These are phyloP conservation scores for Eragrostis curvula DNA, from an alignment of 176 grass and related monocot genomes.

Conservation along the genomic window DNA sequence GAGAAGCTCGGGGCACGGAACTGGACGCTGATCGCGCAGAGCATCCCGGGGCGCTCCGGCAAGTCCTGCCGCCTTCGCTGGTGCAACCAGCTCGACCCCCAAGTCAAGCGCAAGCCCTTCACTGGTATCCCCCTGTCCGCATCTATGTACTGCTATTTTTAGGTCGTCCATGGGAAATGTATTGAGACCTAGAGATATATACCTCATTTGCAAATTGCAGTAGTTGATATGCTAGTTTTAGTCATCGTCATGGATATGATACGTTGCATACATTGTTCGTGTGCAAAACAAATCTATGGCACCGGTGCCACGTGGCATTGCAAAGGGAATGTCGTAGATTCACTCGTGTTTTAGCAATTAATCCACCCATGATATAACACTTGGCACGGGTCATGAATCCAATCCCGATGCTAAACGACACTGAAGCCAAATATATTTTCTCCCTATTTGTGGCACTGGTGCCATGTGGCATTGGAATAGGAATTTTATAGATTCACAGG, in stretches of 20 bases:
- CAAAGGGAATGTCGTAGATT: background rate
- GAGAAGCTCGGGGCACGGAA: conserved; percentile 75
- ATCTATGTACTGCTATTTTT: conserved; percentile 9
- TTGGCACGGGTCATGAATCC: background rate
- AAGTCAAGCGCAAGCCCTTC: conserved; percentile 96
- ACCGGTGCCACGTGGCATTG: background rate
- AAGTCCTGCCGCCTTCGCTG: conserved; percentile 98
- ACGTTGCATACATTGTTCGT: conserved; percentile 2
- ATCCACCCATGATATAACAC: background rate
- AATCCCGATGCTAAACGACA: background rate
- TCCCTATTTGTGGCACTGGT: no score
- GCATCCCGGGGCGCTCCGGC: conserved; percentile 83
- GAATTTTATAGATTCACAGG: background rate
- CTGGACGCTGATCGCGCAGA: conserved; percentile 83
- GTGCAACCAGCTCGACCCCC: conserved; percentile 97
- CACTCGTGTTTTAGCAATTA: background rate
- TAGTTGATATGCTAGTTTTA: background rate
- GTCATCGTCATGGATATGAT: conserved; percentile 5
- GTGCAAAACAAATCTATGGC: no score
- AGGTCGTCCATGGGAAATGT: conserved; percentile 17
- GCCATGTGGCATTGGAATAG: no score
- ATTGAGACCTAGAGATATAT: background rate
- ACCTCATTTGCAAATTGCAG: background rate
- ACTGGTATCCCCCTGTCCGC: conserved; percentile 65
- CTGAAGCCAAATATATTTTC: no score